phyloP scores from a whole-genome alignment of 768 basidiomycete species.

The Mrakia frigida region DNA sequence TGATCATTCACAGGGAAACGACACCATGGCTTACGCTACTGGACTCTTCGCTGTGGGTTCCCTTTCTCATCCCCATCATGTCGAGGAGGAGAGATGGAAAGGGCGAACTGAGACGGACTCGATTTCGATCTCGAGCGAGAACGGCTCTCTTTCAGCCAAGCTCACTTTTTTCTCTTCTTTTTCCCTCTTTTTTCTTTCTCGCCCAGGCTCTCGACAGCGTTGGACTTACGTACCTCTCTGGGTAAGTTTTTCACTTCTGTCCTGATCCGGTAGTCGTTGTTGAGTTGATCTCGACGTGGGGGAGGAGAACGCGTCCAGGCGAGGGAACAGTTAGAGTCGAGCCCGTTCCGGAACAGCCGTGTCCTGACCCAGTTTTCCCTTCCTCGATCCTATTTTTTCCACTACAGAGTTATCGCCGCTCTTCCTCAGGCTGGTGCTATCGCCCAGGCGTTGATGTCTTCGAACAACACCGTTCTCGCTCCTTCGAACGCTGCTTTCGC shows the following conservation, averaged over 20 bases:
- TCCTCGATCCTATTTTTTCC: neutral
- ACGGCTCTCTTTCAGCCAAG: neutral
- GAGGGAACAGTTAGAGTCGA: too few relatives aligned
- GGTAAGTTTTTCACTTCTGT: neutral
- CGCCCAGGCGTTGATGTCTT: neutral
- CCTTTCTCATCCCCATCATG: neutral
- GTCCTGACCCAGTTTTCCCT: neutral
- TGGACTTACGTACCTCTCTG: slow-evolving; percentile 12
- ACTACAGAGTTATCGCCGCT: neutral
- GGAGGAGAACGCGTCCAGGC: neutral
- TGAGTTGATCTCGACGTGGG: neutral
- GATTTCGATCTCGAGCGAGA: neutral
- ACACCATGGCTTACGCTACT: slow-evolving; percentile 6
- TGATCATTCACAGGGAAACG: neutral
- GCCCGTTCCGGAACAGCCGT: neutral
- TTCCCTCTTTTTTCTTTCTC: neutral
- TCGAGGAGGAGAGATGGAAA: neutral
- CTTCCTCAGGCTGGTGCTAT: neutral
- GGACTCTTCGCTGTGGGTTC: slow-evolving; percentile 1
- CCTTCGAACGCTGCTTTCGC: neutral
- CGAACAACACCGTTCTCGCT: neutral
- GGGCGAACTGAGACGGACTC: neutral
- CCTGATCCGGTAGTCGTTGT: neutral
- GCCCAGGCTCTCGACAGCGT: neutral
- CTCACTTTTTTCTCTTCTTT: neutral